Base-by-base conservation (phyloP, 1,284 basidiomycete species). In the Amylostereum chailletii region DNA sequence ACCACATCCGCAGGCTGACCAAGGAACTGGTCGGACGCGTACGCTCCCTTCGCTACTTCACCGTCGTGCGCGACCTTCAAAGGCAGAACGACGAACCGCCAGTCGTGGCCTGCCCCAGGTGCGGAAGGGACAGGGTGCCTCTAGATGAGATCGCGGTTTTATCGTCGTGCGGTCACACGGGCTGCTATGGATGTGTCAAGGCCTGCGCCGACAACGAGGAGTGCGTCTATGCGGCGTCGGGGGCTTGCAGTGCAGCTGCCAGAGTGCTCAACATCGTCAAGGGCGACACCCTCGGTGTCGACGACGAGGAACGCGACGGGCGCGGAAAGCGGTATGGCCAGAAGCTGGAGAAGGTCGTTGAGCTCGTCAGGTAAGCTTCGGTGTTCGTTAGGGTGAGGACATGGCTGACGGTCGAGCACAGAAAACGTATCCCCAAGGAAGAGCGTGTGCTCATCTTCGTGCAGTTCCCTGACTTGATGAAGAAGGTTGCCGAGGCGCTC, bases 391-490 rank as follows among this genome's bases (percentile, higher is more conserved):
- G 19, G 19, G 19, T 19, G 19, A 19, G 19, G 19, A 19, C 19
- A 19, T 19, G 19, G 19, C 19, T 19, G 19, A 19, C 19, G 19
- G 19, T 19, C 19, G 19, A 19, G 51, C 47, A 37, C 57, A 90
- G 86, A 60, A 76, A 79, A 48, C 65, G 70, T 37, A 77, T 94
- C 29, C 82, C 87, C 1, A 76, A 79, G 56, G 71, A 83, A 10
- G 91, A 96, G 57, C 83, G 91, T 2, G 77, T 94, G 9, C 77
- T 97, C 38, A 80, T 97, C 48, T 97, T 97, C 65, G 87, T 95
- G 9, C 94, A 97, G 61, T 97, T 95, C 75, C 85, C 83, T 6
- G 94, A 96, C 64, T 76, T 97, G 53, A 90, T 88, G 74, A 81
- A 82, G 61, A 96, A 95, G 65, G 89, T 96, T 37, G 81, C 81